Conservation (phyloP, 257 asterid species). For the Euphrasia confusa region DNA sequence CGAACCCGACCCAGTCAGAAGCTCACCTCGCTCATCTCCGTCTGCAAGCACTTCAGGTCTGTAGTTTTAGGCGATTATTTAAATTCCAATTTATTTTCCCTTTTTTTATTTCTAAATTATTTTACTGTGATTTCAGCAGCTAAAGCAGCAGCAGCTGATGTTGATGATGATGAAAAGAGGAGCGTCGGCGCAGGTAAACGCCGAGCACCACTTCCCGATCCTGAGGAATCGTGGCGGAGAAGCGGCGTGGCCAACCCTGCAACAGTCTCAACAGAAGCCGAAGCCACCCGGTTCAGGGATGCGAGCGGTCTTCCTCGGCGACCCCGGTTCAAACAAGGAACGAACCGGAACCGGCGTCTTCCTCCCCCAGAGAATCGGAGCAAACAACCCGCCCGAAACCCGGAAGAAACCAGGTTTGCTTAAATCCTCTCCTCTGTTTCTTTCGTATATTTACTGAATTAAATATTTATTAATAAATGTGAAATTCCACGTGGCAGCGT, state of each 20-base stretch:
- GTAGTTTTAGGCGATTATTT: too few species aligned
- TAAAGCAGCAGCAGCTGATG: conserved; percentile 24
- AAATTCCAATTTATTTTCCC: too few species aligned
- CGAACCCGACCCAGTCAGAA: too few species aligned
- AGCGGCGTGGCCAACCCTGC: conserved; percentile 56
- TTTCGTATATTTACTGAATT: too few species aligned
- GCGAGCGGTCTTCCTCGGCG: conserved; percentile 64
- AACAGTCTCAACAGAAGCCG: conserved; percentile 37
- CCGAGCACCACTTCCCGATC: conserved; percentile 26
- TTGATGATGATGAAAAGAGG: conserved; percentile 34
- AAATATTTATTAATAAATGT: too few species aligned
- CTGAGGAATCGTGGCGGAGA: conserved; percentile 12
- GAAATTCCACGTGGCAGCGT: conserved; percentile 8
- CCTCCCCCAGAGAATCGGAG: conserved; percentile 49
- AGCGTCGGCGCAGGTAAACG: conserved; percentile 28
- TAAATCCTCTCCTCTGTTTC: too few species aligned
- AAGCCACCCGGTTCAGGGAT: conserved; percentile 45
- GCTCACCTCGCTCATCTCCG: too few species aligned
- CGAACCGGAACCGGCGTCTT: conserved; percentile 90
- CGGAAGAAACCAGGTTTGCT: conserved; percentile 21
- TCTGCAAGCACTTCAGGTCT: too few species aligned
- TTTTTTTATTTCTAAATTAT: neutral
- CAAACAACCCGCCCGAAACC: conserved; percentile 28
- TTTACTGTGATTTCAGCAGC: conserved; percentile 36
- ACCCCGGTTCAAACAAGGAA: conserved; percentile 42